phyloP scores from a whole-genome alignment of 2,329 filamentous ascomycete genomes.

The Amphichorda felina region DNA sequence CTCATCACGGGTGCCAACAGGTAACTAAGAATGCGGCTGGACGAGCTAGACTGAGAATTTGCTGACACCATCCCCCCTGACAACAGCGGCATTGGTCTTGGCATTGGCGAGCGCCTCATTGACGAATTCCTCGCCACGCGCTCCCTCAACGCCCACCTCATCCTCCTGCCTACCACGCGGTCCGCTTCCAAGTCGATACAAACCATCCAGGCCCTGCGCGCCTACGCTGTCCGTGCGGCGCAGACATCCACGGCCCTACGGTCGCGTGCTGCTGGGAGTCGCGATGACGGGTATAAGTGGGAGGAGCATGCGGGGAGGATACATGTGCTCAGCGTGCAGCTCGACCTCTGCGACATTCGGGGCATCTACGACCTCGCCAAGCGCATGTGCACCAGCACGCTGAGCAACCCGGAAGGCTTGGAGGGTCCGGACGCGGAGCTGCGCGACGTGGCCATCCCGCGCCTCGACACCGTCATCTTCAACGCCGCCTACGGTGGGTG shows the following conservation, averaged over 20 bases:
- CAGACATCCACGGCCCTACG: slow-evolving; percentile 22
- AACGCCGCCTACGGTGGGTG: slow-evolving; percentile 88
- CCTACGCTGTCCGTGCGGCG: slow-evolving; percentile 38
- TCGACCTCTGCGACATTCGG: slow-evolving; percentile 48
- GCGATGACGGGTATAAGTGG: slow-evolving; percentile 12
- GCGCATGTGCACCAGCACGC: slow-evolving; percentile 27
- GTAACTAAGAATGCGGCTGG: slow-evolving; percentile 44
- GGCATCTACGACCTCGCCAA: slow-evolving; percentile 37
- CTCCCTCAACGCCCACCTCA: slow-evolving; percentile 55
- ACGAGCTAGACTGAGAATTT: too few relatives aligned
- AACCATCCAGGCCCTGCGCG: slow-evolving; percentile 53
- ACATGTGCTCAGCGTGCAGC: slow-evolving; percentile 44
- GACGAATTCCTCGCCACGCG: slow-evolving; percentile 74
- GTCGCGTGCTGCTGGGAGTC: slow-evolving; percentile 19
- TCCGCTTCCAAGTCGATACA: slow-evolving; percentile 60
- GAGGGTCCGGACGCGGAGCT: slow-evolving; percentile 12
- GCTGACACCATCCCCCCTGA: background rate
- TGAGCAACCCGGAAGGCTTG: slow-evolving; percentile 31
- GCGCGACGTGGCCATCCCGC: slow-evolving; percentile 42
- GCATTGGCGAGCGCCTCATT: slow-evolving; percentile 72
- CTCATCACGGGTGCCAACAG: slow-evolving; percentile 82
- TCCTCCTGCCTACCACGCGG: slow-evolving; percentile 77
- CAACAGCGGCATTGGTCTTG: slow-evolving; percentile 72
- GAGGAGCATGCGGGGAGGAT: slow-evolving; percentile 34
- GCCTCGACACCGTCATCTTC: slow-evolving; percentile 67